Evolutionary conservation across 2,329 filamentous ascomycete species (phyloP).

Genomic region (Nemania bipapillata): DNA sequence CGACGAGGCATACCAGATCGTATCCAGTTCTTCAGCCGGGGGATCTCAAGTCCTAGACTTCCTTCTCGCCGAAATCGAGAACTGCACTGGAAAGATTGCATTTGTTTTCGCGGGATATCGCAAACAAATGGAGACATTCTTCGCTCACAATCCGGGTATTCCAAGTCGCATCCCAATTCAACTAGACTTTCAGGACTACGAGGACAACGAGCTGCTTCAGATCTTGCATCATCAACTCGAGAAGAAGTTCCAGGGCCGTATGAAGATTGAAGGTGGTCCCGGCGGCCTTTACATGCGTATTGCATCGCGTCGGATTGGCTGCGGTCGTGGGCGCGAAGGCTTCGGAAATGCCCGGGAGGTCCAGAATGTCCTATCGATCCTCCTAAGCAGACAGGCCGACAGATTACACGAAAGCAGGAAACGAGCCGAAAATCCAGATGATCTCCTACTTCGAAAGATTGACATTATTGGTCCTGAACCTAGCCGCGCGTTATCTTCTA

Average conservation of each 20-base stretch:
- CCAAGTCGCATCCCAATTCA: constrained; percentile 73
- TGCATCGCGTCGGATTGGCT: constrained; percentile 16
- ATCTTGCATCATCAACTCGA: constrained; percentile 69
- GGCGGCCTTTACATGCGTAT: constrained; percentile 68
- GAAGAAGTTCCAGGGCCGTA: constrained; percentile 63
- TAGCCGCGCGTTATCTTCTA: constrained; percentile 56
- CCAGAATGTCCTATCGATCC: constrained; percentile 68
- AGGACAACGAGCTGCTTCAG: constrained; percentile 68
- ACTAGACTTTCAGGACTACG: constrained; percentile 76
- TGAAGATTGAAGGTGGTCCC: constrained; percentile 69
- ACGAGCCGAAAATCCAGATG: constrained; percentile 59
- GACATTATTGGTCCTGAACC: constrained; percentile 38
- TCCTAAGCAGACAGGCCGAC: constrained; percentile 68
- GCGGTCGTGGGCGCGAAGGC: constrained; percentile 69
- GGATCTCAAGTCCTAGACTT: constrained; percentile 71
- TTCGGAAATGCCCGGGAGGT: constrained; percentile 78
- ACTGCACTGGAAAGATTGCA: constrained; percentile 73
- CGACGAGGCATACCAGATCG: constrained; percentile 81
- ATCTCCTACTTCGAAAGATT: constrained; percentile 60
- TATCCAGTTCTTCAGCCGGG: constrained; percentile 52
- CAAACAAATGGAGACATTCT: constrained; percentile 80
- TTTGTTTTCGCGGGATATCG: constrained; percentile 79
- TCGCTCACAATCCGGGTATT: constrained; percentile 77
- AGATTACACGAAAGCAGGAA: constrained; percentile 56
- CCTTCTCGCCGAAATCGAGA: constrained; percentile 77